Evolutionary conservation across 2,329 filamentous ascomycete genomes (phyloP), one percentile per base, ranked within the genome.

Genomic region (Epichloe gansuensis): DNA sequence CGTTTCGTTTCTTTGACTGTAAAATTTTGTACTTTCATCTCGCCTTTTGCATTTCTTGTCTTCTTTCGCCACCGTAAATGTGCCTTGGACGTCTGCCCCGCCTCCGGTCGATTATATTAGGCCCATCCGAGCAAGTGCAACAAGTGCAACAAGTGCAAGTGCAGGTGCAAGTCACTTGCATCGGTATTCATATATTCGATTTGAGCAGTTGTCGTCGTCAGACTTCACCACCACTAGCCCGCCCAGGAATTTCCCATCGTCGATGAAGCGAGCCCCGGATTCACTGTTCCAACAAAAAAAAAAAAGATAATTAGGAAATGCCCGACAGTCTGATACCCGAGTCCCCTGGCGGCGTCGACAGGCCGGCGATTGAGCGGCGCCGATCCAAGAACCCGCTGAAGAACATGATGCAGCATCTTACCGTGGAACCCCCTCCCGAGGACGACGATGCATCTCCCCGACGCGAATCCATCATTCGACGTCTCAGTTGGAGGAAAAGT

Each of bases 391-490:
- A 67, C 53, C 64, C 64, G 49, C 58, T 68, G 46, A 63, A 60
- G 49, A 66, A 62, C 52, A 67, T 68, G 63, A 67, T 68, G 61
- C 64, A 66, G 54, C 65, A 68, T 52, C 64, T 68, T 47, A 66
- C 65, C 35, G 65, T 68, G 48, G 65, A 68, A 34, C 55, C 61
- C 56, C 56, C 60, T 7, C 58, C 63, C 6, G 57, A 61, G 36
- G 59, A 60, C 34, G 60, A 65, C 21, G 59, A 60, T 7, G 58
- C 59, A 27, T 57, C 60, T 17, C 58, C 63, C 2, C 57, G 62
- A n/a, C 61, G 62, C 43, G 55, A 56, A 11, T 67, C 64, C 8
- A 58, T 68, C 49, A 68, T 68, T n/a, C 64, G 65, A 34, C 61
- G 65, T 9, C 56, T 68, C 39, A 68, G 65, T 51, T 64, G 65